These are phyloP conservation scores for Xerocomus nothofagi DNA, from an alignment of 1,284 basidiomycete genomes.

Conservation along the genomic window DNA sequence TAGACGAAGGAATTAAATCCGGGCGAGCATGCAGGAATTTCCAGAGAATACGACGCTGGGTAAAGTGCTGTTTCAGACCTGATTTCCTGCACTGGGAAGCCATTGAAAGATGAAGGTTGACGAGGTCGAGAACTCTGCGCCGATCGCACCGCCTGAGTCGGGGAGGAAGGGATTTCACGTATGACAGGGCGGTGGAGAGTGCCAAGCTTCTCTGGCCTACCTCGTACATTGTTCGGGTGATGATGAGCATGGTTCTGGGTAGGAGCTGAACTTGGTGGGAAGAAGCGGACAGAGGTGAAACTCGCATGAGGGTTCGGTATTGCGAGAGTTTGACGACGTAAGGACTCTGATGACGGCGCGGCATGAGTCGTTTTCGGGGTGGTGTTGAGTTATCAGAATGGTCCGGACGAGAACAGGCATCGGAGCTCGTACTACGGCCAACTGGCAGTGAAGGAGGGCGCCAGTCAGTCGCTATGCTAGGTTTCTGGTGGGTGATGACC, in stretches of 20 bases:
- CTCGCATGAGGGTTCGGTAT: constrained; percentile 33
- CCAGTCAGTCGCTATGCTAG: neutral
- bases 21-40: constrained; percentile 48
- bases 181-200: constrained; percentile 41
- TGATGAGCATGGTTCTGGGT: constrained; percentile 40
- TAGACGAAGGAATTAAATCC: constrained; percentile 54
- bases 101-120: constrained; percentile 47
- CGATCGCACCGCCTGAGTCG: constrained; percentile 34
- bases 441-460: neutral
- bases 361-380: constrained; percentile 20
- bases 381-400: neutral
- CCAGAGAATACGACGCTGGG: constrained; percentile 39
- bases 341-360: constrained; percentile 15
- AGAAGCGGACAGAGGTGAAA: constrained; percentile 32
- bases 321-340: constrained; percentile 16
- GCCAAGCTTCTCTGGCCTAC: constrained; percentile 38
- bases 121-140: constrained; percentile 42
- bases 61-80: constrained; percentile 39
- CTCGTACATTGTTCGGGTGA: constrained; percentile 41
- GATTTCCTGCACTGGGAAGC: constrained; percentile 32
- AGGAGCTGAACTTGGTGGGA: constrained; percentile 30
- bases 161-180: constrained; percentile 45
- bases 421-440: neutral
- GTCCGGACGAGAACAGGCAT: neutral
- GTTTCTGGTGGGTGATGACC: constrained; percentile 7